Percentiles rank a stretch among this genome's conserved stretches.
phyloP scores from a whole-genome alignment of 106 monocot genomes.

The Acanthochlamys bracteata region DNA sequence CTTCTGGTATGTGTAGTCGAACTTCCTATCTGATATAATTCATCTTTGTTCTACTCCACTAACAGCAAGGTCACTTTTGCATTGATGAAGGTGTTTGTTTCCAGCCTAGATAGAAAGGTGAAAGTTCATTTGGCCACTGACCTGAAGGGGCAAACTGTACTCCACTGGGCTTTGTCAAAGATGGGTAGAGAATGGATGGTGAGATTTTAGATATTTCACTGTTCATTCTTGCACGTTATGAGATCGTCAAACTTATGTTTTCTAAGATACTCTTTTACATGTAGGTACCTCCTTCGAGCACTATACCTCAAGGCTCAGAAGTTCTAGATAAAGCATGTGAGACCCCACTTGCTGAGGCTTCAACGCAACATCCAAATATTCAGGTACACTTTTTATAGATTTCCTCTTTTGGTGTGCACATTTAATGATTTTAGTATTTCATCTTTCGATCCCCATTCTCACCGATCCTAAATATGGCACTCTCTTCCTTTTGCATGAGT shows the following conservation, averaged over 20 bases:
- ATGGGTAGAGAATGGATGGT: constrained; percentile 82
- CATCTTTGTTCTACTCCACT: neutral
- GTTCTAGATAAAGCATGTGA: constrained; percentile 60
- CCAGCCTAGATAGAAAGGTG: constrained; percentile 38
- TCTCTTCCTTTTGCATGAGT: neutral
- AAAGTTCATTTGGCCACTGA: constrained; percentile 73
- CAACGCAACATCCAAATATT: constrained; percentile 22
- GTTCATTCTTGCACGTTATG: neutral
- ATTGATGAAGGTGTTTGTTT: constrained; percentile 51
- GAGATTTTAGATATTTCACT: constrained; percentile 8
- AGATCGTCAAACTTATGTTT: neutral
- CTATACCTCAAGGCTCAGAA: constrained; percentile 49
- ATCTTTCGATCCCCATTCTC: neutral
- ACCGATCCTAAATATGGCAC: neutral
- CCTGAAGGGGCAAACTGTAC: constrained; percentile 45
- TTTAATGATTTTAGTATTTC: neutral
- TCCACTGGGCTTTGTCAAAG: constrained; percentile 87
- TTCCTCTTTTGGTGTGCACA: neutral
- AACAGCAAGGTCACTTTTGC: neutral
- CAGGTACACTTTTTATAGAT: constrained; percentile 37
- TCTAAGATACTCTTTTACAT: too few species aligned
- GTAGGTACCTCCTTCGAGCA: constrained; percentile 50
- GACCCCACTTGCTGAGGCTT: constrained; percentile 48
- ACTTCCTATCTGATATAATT: neutral
- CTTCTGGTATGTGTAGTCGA: constrained; percentile 43